A percentile compares a stretch with the other conserved stretches of the same genome.
These are phyloP conservation scores for Hippophae tibetana DNA, from an alignment of 306 rosid genomes.

Conservation along the genomic window DNA sequence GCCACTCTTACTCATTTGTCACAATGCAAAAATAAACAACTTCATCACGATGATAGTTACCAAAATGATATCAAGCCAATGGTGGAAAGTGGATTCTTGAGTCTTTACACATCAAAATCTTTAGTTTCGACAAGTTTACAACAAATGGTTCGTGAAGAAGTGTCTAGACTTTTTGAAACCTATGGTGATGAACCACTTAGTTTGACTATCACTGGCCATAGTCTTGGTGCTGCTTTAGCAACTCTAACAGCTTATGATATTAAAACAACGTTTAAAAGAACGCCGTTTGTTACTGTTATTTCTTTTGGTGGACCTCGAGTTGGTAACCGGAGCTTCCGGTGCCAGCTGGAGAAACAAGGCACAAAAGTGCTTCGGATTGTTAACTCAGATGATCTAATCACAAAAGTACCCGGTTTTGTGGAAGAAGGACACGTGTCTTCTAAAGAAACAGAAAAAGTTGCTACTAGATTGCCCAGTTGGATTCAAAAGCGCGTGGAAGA, in stretches of 20 bases:
- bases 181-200: slow-evolving; percentile 52
- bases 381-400: slow-evolving; percentile 53
- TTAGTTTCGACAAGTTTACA: slow-evolving; percentile 32
- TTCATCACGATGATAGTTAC: neutral
- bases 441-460: slow-evolving; percentile 2
- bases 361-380: slow-evolving; percentile 53
- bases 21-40: neutral
- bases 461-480: slow-evolving; percentile 30
- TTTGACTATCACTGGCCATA: slow-evolving; percentile 80
- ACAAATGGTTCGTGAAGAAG: slow-evolving; percentile 47
- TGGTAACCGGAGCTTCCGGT: slow-evolving; percentile 48
- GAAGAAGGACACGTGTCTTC: slow-evolving; percentile 1
- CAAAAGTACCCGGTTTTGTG: slow-evolving; percentile 55
- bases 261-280: slow-evolving; percentile 12
- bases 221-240: slow-evolving; percentile 89
- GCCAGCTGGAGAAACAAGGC: slow-evolving; percentile 34
- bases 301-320: slow-evolving; percentile 81
- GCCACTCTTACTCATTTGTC: slow-evolving; percentile 42
- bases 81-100: slow-evolving; percentile 81
- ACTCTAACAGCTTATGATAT: slow-evolving; percentile 55
- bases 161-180: slow-evolving; percentile 28
- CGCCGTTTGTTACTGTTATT: slow-evolving; percentile 51
- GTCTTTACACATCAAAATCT: slow-evolving; percentile 52
- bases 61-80: slow-evolving; percentile 20
- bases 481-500: slow-evolving; percentile 40